phyloP scores from a whole-genome alignment of 108 stramenopile species.

The Nitzschia sp. region DNA sequence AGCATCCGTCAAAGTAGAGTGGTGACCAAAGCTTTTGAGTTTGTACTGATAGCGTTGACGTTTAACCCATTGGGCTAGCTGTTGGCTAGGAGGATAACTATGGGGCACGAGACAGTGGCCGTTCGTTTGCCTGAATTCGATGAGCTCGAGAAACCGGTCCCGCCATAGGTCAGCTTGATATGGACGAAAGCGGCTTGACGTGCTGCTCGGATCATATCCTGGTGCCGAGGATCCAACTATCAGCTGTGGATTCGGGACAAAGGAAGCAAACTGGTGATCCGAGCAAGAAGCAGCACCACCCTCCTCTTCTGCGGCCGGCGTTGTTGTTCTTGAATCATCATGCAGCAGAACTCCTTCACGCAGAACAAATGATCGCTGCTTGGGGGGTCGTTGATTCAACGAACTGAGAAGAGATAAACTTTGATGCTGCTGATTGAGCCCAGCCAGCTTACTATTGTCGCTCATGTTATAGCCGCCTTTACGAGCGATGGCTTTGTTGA shows the following conservation, averaged over 20 bases:
- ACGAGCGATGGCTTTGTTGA: no score
- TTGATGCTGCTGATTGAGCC: no score
- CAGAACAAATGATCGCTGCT: no score
- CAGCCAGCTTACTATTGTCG: no score
- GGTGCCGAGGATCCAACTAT: neutral
- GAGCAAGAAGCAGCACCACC: no score
- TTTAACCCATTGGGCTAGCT: slow-evolving; percentile 38
- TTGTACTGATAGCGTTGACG: slow-evolving; percentile 39
- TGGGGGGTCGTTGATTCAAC: no score
- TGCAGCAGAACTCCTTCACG: neutral
- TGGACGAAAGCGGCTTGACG: neutral
- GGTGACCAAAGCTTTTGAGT: neutral
- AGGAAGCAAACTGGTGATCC: neutral
- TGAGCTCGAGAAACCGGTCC: slow-evolving; percentile 17
- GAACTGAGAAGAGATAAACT: no score
- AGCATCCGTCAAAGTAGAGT: slow-evolving; percentile 36
- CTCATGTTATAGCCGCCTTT: no score
- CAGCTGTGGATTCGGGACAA: neutral
- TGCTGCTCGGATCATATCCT: neutral
- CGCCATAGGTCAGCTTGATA: slow-evolving; percentile 11
- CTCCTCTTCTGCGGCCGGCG: no score
- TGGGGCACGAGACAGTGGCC: slow-evolving; percentile 48
- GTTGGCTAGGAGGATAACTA: slow-evolving; percentile 21
- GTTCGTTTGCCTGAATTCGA: slow-evolving; percentile 27
- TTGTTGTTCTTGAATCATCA: neutral